These are phyloP conservation scores for Suhomyces emberorum DNA, from an alignment of 805 yeast species.

Conservation along the genomic window DNA sequence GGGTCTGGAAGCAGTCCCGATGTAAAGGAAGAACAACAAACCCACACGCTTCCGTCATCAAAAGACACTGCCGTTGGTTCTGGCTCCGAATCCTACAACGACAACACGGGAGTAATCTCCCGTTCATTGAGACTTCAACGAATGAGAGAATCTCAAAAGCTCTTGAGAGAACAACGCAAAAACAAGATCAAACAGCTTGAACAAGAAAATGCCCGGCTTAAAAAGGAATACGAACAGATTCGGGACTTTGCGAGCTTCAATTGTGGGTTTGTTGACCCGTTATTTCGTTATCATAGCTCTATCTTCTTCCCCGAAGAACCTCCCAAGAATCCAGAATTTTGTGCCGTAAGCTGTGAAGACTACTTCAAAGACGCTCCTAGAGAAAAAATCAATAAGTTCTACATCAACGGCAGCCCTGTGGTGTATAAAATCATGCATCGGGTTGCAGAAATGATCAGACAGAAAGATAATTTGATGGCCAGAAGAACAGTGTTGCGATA, in stretches of 20 bases:
- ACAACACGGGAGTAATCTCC: neutral
- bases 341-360: neutral
- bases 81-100: no score
- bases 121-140: conserved; percentile 2
- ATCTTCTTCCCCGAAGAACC: neutral
- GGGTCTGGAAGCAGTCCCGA: no score
- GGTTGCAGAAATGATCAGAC: neutral
- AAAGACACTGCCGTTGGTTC: no score
- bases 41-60: no score
- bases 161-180: conserved; percentile 5
- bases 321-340: neutral
- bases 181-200: conserved; percentile 3
- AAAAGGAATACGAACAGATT: neutral
- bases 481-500: conserved; percentile 1
- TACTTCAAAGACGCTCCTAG: neutral
- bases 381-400: conserved; percentile 2
- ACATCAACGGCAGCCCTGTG: conserved; percentile 1
- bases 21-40: no score
- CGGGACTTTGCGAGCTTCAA: neutral
- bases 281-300: neutral
- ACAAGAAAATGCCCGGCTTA: neutral
- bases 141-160: conserved; percentile 9
- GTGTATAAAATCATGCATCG: neutral
- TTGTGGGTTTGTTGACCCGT: neutral
- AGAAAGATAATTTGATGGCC: neutral